phyloP scores from a whole-genome alignment of 768 basidiomycete species.

The Leucocoprinus birnbaumii region DNA sequence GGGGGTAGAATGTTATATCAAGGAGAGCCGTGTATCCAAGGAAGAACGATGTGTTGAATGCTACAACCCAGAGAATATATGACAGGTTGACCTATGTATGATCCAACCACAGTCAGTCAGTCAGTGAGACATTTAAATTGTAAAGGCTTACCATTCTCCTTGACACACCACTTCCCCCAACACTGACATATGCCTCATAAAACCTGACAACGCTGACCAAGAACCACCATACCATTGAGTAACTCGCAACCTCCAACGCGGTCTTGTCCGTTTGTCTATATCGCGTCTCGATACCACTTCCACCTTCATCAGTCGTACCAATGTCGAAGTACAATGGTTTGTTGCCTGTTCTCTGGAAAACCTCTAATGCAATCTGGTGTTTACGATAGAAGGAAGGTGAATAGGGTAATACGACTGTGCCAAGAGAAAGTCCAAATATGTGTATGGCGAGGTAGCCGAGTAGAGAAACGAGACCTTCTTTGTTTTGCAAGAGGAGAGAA shows the following conservation, averaged over 20 bases:
- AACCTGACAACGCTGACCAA: conserved; percentile 39
- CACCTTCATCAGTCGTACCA: neutral
- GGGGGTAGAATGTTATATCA: conserved; percentile 67
- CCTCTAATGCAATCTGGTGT: conserved; percentile 33
- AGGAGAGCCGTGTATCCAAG: conserved; percentile 71
- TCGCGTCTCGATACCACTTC: neutral
- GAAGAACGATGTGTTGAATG: conserved; percentile 86
- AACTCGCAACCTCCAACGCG: conserved; percentile 73
- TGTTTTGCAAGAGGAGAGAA: conserved; percentile 46
- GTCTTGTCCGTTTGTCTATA: conserved; percentile 71
- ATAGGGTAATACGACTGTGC: conserved; percentile 78
- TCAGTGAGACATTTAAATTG: neutral
- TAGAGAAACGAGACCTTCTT: conserved; percentile 87
- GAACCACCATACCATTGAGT: conserved; percentile 78
- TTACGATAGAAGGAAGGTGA: conserved; percentile 71
- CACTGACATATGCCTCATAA: conserved; percentile 20
- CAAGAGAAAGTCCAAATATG: conserved; percentile 78
- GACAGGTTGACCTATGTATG: conserved; percentile 74
- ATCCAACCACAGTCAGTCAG: neutral
- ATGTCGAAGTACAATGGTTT: conserved; percentile 19
- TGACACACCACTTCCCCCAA: conserved; percentile 33
- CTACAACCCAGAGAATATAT: conserved; percentile 87
- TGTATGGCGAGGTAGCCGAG: conserved; percentile 90
- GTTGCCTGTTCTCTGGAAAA: conserved; percentile 10
- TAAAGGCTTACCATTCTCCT: conserved; percentile 36